Evolutionary conservation across 2,329 filamentous ascomycete genomes (phyloP), one percentile per base, ranked within the genome.

Genomic region (Meredithiella fracta): DNA sequence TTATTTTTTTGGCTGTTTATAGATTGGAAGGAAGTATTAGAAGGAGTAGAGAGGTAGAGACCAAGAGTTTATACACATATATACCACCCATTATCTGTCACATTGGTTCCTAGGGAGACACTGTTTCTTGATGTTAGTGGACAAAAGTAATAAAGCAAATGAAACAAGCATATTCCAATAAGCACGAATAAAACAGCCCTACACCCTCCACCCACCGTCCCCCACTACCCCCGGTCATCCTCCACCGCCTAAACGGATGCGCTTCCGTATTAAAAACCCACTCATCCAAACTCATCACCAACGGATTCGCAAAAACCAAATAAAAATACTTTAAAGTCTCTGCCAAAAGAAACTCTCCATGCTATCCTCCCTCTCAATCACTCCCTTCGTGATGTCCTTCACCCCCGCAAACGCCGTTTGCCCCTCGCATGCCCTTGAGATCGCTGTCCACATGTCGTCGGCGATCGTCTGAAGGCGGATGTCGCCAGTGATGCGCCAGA

Each of bases 401-500:
- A 89, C 74, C 31, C 79, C 79, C 1, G 80, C 79, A 62, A 85
- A 76, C 4, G 80, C 85, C 60, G 79, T 72, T 3, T 74, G 68
- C 0, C 83, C 80, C 25, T 73, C 72, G 11, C 83, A 85, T 62
- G 78, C 70, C 62, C 72, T 72, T 57, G 79, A 71, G 34, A 89
- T 73, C 7, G 77, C 74, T 55, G 76, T 65, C 64, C 87, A 88
- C 84, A 89, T 88, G 56, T 72, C 70, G 85, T 85, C 88, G 1
- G 83, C 85, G 64, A 80, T 80, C 58, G 83, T 76, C 63, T 78
- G 78, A 74, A 80, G 84, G 51, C 72, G 69, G 1, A 72, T 61
- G 60, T 86, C 78, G 25, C 83, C 85, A 0, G 84, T 88, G 58
- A 86, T 72, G 57, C 85, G 78, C 65, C 83, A 87, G 72, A 91